Evolutionary conservation across 2,329 filamentous ascomycete species (phyloP), one percentile per base, ranked within the genome.

Genomic region (Cryphonectria nitschkei): DNA sequence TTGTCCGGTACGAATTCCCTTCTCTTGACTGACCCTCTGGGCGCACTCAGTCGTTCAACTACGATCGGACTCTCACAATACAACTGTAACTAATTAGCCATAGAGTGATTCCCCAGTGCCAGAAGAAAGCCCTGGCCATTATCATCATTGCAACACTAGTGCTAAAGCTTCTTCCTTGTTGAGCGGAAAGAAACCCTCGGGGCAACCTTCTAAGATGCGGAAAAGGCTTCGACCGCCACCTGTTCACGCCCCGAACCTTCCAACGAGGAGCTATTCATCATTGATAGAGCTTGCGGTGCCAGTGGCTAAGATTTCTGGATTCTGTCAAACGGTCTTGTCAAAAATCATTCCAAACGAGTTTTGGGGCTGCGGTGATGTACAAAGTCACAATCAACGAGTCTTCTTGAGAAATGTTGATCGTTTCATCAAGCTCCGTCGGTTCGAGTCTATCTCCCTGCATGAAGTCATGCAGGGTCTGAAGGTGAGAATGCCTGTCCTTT

Each of bases 371-470:
- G 87, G 86, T 1, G 78, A 85, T 1, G 79, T 81, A 0, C 85
- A 86, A 50, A 69, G 74, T 6, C 82, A 87, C 65, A 98, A 98
- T 81, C 86, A 88, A 72, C 78, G 78, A 0, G 76, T 82, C 0
- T 80, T 98, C 46, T 82, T 94, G 77, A 85, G 83, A 54, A 90
- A 89, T 74, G 83, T 98, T n/a, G 89, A 97, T 77, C 84, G 83
- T 4, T 98, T 98, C 74, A 82, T 98, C 67, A 85, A 84, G 61
- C 82, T 98, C 67, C 88, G 94, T 65, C 90, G 92, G 64, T 97
- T 93, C 76, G 96, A 99, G 79, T 92, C 84, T 70, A 84, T 97
- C 75, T 92, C 89, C 26, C 82, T 99, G 41, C 93, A 97, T 78
- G 90, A 95, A 73, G 86, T 95, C 1, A 84, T 88, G 61, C 92